Percentiles rank a stretch among this genome's conserved stretches.
phyloP scores from a whole-genome alignment of 2,329 filamentous ascomycete genomes.

The Stemphylium beticola region DNA sequence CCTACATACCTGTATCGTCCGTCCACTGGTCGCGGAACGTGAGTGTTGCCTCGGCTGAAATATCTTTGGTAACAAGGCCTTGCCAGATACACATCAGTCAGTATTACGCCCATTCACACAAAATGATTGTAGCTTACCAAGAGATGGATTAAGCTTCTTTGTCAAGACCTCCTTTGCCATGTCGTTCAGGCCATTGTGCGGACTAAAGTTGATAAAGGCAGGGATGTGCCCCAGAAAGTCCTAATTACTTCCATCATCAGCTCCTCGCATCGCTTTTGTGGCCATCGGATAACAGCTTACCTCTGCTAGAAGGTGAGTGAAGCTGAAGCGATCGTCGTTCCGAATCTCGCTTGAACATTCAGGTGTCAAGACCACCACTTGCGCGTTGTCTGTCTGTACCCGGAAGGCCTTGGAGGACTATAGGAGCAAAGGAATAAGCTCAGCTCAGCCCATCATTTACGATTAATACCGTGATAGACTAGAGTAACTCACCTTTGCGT shows the following conservation, averaged over 20 bases:
- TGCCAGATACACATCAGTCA: not conserved
- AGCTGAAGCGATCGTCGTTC: not conserved
- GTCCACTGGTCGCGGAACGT: not conserved
- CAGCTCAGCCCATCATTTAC: not conserved
- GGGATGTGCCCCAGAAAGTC: not conserved
- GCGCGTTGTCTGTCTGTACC: not conserved
- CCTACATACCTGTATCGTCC: not conserved
- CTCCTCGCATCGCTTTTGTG: not conserved
- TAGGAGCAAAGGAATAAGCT: not conserved
- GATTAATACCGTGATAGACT: not conserved
- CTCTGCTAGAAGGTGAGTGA: not conserved
- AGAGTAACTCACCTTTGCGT: not conserved
- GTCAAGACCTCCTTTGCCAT: not conserved
- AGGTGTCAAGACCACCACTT: not conserved
- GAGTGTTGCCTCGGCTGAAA: not conserved
- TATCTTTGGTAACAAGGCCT: conserved; percentile 1
- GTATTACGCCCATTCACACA: not conserved
- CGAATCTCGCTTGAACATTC: not conserved
- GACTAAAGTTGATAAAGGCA: not conserved
- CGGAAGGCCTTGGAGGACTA: not conserved
- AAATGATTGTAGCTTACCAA: not conserved
- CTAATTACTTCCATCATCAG: not conserved
- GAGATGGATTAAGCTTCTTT: not conserved
- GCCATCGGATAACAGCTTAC: not conserved
- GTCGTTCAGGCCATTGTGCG: not conserved